A percentile compares a stretch with the other conserved stretches of the same genome.
Conservation (phyloP, 2,329 filamentous ascomycete species). For the Sarocladium strictum region DNA sequence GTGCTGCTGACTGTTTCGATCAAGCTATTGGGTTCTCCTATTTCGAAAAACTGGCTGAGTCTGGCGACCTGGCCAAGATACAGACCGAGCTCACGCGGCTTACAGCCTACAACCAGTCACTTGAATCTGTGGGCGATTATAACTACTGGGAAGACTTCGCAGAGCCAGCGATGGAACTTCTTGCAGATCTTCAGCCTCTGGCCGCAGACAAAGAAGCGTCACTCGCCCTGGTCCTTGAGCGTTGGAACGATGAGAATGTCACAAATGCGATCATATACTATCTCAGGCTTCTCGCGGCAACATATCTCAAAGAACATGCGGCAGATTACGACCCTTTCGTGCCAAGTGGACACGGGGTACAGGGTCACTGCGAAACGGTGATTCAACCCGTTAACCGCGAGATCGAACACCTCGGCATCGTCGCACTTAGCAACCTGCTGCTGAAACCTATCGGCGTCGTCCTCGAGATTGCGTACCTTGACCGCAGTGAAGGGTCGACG, state of each 20-base stretch:
- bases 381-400: slow-evolving; percentile 74
- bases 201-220: slow-evolving; percentile 55
- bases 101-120: slow-evolving; percentile 61
- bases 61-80: slow-evolving; percentile 58
- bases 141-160: slow-evolving; percentile 73
- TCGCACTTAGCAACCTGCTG: slow-evolving; percentile 69
- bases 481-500: slow-evolving; percentile 71
- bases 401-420: slow-evolving; percentile 85
- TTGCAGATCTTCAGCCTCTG: slow-evolving; percentile 56
- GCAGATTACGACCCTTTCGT: slow-evolving; percentile 69
- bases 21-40: slow-evolving; percentile 88
- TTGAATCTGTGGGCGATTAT: slow-evolving; percentile 68
- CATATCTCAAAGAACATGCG: slow-evolving; percentile 73
- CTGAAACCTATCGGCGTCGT: slow-evolving; percentile 73
- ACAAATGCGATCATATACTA: slow-evolving; percentile 82
- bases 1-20: neutral
- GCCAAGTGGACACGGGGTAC: slow-evolving; percentile 48
- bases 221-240: slow-evolving; percentile 46
- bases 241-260: slow-evolving; percentile 66
- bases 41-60: slow-evolving; percentile 75
- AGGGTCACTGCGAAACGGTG: slow-evolving; percentile 61
- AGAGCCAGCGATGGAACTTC: slow-evolving; percentile 63
- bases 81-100: slow-evolving; percentile 68
- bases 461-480: slow-evolving; percentile 86
- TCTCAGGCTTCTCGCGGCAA: slow-evolving; percentile 71